phyloP scores from a whole-genome alignment of 306 rosid genomes.

The Malus orientalis region DNA sequence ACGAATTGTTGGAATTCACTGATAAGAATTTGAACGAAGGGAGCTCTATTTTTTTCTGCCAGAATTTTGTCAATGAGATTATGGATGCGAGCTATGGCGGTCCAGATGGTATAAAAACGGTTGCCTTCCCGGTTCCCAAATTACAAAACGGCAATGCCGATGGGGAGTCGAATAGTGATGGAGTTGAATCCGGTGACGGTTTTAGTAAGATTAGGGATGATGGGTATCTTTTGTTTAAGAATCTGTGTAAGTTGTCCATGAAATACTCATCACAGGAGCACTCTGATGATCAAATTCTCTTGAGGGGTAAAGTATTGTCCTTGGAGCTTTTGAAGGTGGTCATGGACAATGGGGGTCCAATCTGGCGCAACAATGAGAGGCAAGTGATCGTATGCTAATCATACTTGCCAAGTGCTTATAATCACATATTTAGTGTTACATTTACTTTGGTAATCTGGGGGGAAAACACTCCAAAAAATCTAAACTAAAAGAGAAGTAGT shows the following conservation, averaged over 20 bases:
- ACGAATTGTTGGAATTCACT: slow-evolving; percentile 77
- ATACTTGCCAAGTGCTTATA: neutral
- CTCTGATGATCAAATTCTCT: slow-evolving; percentile 85
- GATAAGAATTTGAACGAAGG: slow-evolving; percentile 98
- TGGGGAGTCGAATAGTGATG: slow-evolving; percentile 25
- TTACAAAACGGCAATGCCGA: slow-evolving; percentile 31
- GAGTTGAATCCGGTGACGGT: slow-evolving; percentile 29
- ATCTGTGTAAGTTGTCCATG: slow-evolving; percentile 93
- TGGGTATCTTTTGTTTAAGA: slow-evolving; percentile 84
- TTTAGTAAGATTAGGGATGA: slow-evolving; percentile 86
- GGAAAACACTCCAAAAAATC: too few relatives aligned
- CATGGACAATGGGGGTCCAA: slow-evolving; percentile 67
- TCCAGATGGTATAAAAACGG: slow-evolving; percentile 17
- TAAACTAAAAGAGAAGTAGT: neutral
- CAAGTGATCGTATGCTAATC: slow-evolving; percentile 26
- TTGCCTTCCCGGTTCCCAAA: slow-evolving; percentile 5
- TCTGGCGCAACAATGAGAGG: slow-evolving; percentile 91
- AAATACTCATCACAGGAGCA: slow-evolving; percentile 83
- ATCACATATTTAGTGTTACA: neutral
- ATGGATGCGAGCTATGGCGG: slow-evolving; percentile 66
- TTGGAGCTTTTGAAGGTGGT: slow-evolving; percentile 96
- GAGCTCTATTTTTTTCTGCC: slow-evolving; percentile 67
- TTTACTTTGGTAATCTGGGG: too few relatives aligned
- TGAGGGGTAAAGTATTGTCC: slow-evolving; percentile 90
- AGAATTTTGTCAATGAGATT: slow-evolving; percentile 77